These are phyloP conservation scores for Pterocarpus santalinus DNA, from an alignment of 306 rosid genomes.

Conservation along the genomic window DNA sequence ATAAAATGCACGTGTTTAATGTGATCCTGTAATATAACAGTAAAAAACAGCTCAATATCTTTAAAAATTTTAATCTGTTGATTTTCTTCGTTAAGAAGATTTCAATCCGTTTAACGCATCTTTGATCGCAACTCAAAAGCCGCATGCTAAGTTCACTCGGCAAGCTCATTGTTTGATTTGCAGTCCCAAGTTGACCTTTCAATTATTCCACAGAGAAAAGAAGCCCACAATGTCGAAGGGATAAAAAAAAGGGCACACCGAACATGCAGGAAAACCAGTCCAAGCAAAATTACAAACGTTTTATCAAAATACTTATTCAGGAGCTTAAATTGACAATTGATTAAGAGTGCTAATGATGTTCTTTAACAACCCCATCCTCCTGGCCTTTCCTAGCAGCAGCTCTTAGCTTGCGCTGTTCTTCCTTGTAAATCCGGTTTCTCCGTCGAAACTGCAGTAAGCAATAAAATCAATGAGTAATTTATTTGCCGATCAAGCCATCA, in stretches of 20 bases:
- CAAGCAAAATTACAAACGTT: constrained; percentile 51
- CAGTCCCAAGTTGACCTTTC: constrained; percentile 41
- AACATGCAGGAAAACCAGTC: constrained; percentile 50
- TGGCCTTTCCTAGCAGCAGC: constrained; percentile 72
- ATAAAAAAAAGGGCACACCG: constrained; percentile 51
- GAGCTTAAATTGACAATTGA: constrained; percentile 45
- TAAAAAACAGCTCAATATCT: not conserved
- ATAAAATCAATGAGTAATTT: constrained; percentile 36
- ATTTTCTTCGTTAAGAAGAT: constrained; percentile 10
- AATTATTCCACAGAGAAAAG: constrained; percentile 62
- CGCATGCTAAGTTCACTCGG: constrained; percentile 33
- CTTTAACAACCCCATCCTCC: constrained; percentile 62
- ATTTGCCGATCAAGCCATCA: constrained; percentile 26
- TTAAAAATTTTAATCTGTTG: not conserved
- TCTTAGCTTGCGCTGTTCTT: constrained; percentile 93
- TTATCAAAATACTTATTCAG: constrained; percentile 55
- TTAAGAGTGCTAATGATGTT: constrained; percentile 59
- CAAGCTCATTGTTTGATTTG: constrained; percentile 36
- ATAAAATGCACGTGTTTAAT: too few species aligned
- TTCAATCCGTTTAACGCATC: constrained; percentile 22
- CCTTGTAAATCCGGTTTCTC: constrained; percentile 93
- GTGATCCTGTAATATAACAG: too few species aligned
- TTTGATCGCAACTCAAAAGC: constrained; percentile 28
- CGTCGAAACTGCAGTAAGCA: constrained; percentile 72
- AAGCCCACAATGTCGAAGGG: constrained; percentile 46